Conservation (phyloP, 1,284 basidiomycete genomes). For the Moesziomyces parantarcticus region DNA sequence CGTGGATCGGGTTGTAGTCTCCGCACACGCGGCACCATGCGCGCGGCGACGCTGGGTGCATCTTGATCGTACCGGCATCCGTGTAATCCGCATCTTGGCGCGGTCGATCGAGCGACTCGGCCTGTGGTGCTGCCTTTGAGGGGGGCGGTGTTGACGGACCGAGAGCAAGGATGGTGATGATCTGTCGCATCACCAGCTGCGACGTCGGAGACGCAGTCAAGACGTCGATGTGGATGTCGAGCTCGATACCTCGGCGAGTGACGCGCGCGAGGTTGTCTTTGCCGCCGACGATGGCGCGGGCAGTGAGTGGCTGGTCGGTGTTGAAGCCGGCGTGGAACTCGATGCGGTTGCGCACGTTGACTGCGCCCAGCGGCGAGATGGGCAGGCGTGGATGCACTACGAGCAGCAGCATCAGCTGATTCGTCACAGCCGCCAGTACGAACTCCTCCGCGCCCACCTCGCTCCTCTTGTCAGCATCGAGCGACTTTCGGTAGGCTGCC, state of each 20-base stretch:
- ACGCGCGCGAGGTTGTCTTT: conserved; percentile 7
- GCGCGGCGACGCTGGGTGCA: conserved; percentile 3
- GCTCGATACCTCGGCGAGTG: conserved; percentile 19
- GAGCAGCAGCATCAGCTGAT: conserved; percentile 33
- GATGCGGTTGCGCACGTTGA: conserved; percentile 33
- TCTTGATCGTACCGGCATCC: background rate
- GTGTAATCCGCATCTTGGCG: too few species aligned
- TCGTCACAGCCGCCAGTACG: conserved; percentile 23
- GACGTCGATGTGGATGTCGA: conserved; percentile 33
- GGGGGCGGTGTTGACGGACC: background rate
- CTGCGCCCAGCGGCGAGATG: conserved; percentile 21
- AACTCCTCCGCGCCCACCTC: conserved; percentile 4
- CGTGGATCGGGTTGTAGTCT: conserved; percentile 36
- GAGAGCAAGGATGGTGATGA: conserved; percentile 23
- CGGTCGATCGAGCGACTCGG: too few species aligned
- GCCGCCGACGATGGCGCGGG: conserved; percentile 21
- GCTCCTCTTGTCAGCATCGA: background rate
- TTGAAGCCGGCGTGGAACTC: conserved; percentile 4
- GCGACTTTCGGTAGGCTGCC: background rate
- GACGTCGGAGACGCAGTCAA: background rate
- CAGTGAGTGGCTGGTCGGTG: conserved; percentile 1
- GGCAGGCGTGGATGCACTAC: conserved; percentile 31
- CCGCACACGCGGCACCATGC: conserved; percentile 19
- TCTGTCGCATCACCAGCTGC: conserved; percentile 14
- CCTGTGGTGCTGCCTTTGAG: background rate